phyloP scores from a whole-genome alignment of 129 eudicot species.

The Lactuca sativa region DNA sequence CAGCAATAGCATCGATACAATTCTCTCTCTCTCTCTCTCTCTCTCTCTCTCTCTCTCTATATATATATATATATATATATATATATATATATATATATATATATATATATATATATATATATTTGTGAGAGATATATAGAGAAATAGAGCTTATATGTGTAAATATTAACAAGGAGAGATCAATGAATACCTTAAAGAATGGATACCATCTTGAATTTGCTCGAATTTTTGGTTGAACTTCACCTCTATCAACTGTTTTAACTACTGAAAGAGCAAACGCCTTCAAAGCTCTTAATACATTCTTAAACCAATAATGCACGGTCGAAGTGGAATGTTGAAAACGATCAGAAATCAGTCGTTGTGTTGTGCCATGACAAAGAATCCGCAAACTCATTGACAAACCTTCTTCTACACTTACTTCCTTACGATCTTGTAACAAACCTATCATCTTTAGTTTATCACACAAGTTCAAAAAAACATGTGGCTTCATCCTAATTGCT shows the following conservation, averaged over 20 bases:
- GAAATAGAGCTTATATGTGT: too few relatives aligned
- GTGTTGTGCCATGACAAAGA: not conserved
- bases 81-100: too few relatives aligned
- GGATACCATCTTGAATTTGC: too few relatives aligned
- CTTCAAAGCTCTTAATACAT: not conserved
- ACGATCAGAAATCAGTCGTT: not conserved
- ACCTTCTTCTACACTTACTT: constrained; percentile 1
- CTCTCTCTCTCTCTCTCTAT: too few relatives aligned
- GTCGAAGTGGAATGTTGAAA: constrained; percentile 1
- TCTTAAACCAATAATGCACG: not conserved
- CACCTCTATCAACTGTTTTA: constrained; percentile 6
- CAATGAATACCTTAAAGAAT: too few relatives aligned
- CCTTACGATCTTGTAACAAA: not conserved
- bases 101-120: too few relatives aligned
- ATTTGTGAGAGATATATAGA: too few relatives aligned
- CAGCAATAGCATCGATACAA: not conserved
- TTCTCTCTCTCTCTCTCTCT: too few relatives aligned
- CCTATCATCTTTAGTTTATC: not conserved
- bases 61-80: too few relatives aligned
- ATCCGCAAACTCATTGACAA: constrained; percentile 1
- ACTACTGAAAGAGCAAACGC: constrained; percentile 5
- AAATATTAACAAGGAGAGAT: too few relatives aligned
- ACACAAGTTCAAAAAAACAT: not conserved
- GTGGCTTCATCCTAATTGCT: not conserved
- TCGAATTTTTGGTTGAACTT: constrained; percentile 7